These are phyloP conservation scores for Colletotrichum salicis DNA, from an alignment of 2,329 filamentous ascomycete genomes.

Conservation along the genomic window DNA sequence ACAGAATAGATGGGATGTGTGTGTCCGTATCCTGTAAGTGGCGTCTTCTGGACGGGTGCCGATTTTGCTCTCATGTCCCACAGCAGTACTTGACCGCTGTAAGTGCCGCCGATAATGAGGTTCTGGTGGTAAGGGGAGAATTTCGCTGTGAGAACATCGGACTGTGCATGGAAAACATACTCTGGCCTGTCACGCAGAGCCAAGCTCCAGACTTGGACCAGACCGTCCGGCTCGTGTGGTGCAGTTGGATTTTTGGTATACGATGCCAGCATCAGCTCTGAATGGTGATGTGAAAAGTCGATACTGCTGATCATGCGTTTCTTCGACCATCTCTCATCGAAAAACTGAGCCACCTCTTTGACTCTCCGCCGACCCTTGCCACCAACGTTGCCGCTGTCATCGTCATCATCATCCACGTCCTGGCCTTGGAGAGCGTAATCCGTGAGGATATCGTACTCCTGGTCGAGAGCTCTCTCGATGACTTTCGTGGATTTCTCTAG, in stretches of 20 bases:
- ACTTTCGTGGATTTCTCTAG: slow-evolving; percentile 96
- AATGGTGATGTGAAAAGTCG: slow-evolving; percentile 95
- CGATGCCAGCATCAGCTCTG: slow-evolving; percentile 89
- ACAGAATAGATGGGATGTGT: slow-evolving; percentile 97
- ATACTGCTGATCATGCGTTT: slow-evolving; percentile 97
- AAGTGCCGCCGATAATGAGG: slow-evolving; percentile 93
- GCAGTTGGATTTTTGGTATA: slow-evolving; percentile 98
- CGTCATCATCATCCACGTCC: slow-evolving; percentile 83
- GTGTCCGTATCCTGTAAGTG: slow-evolving; percentile 92
- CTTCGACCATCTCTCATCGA: slow-evolving; percentile 94
- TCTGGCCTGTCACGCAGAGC: slow-evolving; percentile 95
- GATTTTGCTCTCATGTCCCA: slow-evolving; percentile 96
- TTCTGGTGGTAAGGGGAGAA: slow-evolving; percentile 99
- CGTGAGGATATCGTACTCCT: slow-evolving; percentile 95
- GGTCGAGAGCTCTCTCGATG: slow-evolving; percentile 92
- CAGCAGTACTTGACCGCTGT: slow-evolving; percentile 93
- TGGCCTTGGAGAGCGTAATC: slow-evolving; percentile 89
- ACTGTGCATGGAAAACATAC: slow-evolving; percentile 96
- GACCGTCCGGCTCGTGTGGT: slow-evolving; percentile 90
- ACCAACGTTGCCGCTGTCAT: slow-evolving; percentile 75
- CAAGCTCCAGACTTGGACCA: slow-evolving; percentile 97
- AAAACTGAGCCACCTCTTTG: slow-evolving; percentile 92
- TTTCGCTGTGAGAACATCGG: slow-evolving; percentile 92
- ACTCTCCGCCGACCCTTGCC: slow-evolving; percentile 79
- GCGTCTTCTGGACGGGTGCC: slow-evolving; percentile 93